Conservation (phyloP, 257 asterid genomes). For the Plantago major region DNA sequence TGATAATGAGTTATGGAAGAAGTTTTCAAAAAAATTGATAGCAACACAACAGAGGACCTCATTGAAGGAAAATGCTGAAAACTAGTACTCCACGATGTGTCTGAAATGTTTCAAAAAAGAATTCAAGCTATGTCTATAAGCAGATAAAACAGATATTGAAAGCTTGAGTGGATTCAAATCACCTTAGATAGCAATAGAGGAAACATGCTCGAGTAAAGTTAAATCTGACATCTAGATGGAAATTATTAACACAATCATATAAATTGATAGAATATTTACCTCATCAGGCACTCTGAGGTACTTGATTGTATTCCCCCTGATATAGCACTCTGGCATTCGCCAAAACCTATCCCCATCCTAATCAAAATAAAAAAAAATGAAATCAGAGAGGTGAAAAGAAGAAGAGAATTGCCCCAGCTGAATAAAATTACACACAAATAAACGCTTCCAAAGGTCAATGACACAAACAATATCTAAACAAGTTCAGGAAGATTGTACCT, state of each 20-base stretch:
- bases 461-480: not conserved
- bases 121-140: no score
- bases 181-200: no score
- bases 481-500: constrained; percentile 36
- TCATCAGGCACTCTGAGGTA: constrained; percentile 95
- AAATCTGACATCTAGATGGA: not conserved
- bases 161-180: no score
- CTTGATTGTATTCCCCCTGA: constrained; percentile 60
- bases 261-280: constrained; percentile 34
- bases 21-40: no score
- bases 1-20: no score
- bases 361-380: constrained; percentile 17
- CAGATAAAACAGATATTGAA: no score
- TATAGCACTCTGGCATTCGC: constrained; percentile 98
- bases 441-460: not conserved
- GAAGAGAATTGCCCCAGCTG: not conserved
- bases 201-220: not conserved
- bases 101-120: no score
- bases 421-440: not conserved
- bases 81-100: no score
- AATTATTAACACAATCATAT: constrained; percentile 1
- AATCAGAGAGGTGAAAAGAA: constrained; percentile 10
- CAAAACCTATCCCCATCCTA: constrained; percentile 98
- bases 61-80: no score
- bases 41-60: no score